These are phyloP conservation scores for Colletotrichum noveboracense DNA, from an alignment of 2,329 filamentous ascomycete genomes.

Conservation along the genomic window DNA sequence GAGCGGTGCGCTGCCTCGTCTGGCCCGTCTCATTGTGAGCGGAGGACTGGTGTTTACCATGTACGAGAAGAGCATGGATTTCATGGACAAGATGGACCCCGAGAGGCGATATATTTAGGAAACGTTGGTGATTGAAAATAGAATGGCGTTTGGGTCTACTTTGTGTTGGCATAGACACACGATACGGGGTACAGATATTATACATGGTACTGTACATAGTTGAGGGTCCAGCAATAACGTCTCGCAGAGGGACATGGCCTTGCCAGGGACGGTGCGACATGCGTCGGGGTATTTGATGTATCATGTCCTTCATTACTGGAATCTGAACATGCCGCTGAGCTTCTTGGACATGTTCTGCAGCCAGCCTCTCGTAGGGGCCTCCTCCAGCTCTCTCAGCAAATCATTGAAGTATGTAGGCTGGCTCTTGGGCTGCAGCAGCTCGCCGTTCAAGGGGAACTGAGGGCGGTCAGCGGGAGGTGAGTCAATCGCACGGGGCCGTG, in stretches of 20 bases:
- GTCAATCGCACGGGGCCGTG: neutral
- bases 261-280: neutral
- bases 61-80: constrained; percentile 96
- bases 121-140: neutral
- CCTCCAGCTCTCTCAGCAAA: constrained; percentile 66
- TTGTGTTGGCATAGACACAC: constrained; percentile 19
- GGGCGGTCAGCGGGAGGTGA: neutral
- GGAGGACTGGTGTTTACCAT: constrained; percentile 98
- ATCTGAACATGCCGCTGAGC: constrained; percentile 63
- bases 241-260: neutral
- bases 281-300: neutral
- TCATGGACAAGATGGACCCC: constrained; percentile 82
- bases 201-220: constrained; percentile 21
- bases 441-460: constrained; percentile 45
- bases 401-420: constrained; percentile 70
- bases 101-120: constrained; percentile 79
- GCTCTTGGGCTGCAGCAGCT: constrained; percentile 61
- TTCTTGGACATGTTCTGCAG: constrained; percentile 57
- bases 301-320: constrained; percentile 44
- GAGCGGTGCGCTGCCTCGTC: constrained; percentile 87
- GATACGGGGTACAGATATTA: constrained; percentile 21
- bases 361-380: constrained; percentile 63
- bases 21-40: constrained; percentile 86
- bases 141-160: neutral
- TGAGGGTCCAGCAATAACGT: neutral